phyloP scores from a whole-genome alignment of 306 rosid species.

The Begonia fuchsioides region DNA sequence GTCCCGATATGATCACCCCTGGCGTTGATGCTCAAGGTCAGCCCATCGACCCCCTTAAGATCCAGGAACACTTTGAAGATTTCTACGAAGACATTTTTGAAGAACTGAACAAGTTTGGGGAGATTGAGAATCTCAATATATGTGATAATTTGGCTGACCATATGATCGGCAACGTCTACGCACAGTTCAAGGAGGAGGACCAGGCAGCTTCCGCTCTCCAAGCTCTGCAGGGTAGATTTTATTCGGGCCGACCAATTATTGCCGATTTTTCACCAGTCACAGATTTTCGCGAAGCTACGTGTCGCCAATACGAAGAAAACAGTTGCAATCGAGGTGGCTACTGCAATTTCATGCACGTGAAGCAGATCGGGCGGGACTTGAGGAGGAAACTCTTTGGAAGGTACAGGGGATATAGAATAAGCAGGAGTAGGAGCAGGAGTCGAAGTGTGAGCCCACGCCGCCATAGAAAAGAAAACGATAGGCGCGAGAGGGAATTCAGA shows the following conservation, averaged over 20 bases:
- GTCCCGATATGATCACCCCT: conserved; percentile 7
- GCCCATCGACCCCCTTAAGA: conserved; percentile 12
- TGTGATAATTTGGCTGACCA: conserved; percentile 18
- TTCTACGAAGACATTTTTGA: conserved; percentile 8
- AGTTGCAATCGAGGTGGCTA: conserved; percentile 21
- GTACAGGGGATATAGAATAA: conserved; percentile 15
- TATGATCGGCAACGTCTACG: conserved; percentile 21
- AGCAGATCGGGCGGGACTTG: conserved; percentile 39
- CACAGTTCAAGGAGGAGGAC: conserved; percentile 22
- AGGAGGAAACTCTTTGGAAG: conserved; percentile 35
- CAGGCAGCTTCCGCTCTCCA: conserved; percentile 25
- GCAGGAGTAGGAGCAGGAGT: conserved; percentile 34
- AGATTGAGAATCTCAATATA: conserved; percentile 12
- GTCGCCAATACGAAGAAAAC: conserved; percentile 20
- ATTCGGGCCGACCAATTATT: conserved; percentile 23
- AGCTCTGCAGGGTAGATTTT: conserved; percentile 38
- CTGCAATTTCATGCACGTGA: conserved; percentile 28
- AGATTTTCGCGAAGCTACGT: conserved; percentile 24
- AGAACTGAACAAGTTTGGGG: conserved; percentile 14
- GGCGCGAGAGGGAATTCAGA: conserved; percentile 13
- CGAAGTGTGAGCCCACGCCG: conserved; percentile 20
- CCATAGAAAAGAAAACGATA: conserved; percentile 11
- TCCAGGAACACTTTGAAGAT: conserved; percentile 17
- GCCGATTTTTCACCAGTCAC: conserved; percentile 23
- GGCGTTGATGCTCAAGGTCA: conserved; percentile 12